Evolutionary conservation across 192 early-diverging fungal genomes (phyloP).

Genomic region (Chytriomyces confervae): DNA sequence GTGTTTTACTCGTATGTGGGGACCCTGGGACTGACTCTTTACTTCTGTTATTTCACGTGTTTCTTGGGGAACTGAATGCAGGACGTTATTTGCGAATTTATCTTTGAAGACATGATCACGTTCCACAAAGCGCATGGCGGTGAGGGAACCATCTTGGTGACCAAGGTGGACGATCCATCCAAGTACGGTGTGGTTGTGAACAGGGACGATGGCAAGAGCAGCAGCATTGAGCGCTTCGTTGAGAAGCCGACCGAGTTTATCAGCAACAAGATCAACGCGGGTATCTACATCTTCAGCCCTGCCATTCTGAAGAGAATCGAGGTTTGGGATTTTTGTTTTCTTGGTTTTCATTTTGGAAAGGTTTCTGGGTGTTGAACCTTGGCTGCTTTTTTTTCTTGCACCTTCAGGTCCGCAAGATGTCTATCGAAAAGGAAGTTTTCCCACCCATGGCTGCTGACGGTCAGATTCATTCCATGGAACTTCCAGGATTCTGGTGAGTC

Average conservation of each 20-base stretch:
- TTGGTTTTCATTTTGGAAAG: too few species aligned
- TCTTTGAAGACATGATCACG: constrained; percentile 84
- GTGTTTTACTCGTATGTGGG: neutral
- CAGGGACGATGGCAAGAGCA: constrained; percentile 62
- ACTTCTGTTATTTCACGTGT: too few species aligned
- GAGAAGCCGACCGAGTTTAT: constrained; percentile 97
- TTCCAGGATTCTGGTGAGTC: constrained; percentile 87
- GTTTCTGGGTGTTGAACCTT: too few species aligned
- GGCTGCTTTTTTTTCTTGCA: too few species aligned
- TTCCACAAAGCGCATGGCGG: constrained; percentile 89
- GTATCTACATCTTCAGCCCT: constrained; percentile 98
- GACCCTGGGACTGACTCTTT: too few species aligned
- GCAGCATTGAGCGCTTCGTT: constrained; percentile 90
- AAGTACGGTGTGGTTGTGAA: constrained; percentile 98
- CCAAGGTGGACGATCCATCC: constrained; percentile 96
- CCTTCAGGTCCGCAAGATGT: constrained; percentile 81
- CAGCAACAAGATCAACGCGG: constrained; percentile 97
- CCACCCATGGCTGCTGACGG: constrained; percentile 85
- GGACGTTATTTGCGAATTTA: constrained; percentile 94
- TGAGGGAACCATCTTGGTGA: constrained; percentile 97
- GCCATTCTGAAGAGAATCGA: constrained; percentile 88
- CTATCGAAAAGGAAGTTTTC: constrained; percentile 98
- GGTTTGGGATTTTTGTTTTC: constrained; percentile 39
- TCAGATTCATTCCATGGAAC: constrained; percentile 90
- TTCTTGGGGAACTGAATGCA: neutral